A percentile compares a stretch with the other conserved stretches of the same genome.
These are phyloP conservation scores for Trichoderma sp. DNA, from an alignment of 2,329 filamentous ascomycete species.

Conservation along the genomic window DNA sequence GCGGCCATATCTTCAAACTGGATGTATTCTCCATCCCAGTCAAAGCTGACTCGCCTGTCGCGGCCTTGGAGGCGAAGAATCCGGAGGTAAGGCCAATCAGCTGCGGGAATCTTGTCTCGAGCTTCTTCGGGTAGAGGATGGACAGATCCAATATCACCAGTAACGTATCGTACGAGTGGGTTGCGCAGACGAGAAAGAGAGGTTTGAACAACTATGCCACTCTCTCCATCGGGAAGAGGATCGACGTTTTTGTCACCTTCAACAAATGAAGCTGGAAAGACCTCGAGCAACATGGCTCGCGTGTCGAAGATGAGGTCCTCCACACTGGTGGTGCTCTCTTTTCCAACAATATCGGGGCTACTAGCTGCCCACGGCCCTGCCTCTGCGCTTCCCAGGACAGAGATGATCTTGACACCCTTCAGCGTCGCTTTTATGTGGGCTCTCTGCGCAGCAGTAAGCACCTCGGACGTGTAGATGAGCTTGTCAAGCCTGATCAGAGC, in stretches of 20 bases:
- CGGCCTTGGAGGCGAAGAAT: conserved; percentile 41
- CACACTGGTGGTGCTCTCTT: background rate
- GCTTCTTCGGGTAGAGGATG: conserved; percentile 32
- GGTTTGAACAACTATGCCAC: conserved; percentile 41
- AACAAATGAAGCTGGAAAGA: conserved; percentile 29
- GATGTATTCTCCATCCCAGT: conserved; percentile 39
- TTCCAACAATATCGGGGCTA: conserved; percentile 30
- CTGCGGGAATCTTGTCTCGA: conserved; percentile 21
- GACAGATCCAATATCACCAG: conserved; percentile 42
- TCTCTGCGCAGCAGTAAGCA: conserved; percentile 34
- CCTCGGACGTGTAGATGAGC: conserved; percentile 45
- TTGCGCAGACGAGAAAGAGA: conserved; percentile 41
- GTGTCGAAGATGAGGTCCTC: conserved; percentile 41
- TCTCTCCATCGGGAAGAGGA: conserved; percentile 32
- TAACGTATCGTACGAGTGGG: conserved; percentile 43
- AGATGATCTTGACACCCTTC: conserved; percentile 36
- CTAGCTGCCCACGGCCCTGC: conserved; percentile 39
- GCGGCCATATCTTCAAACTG: conserved; percentile 33
- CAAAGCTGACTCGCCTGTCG: conserved; percentile 43
- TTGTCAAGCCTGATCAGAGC: conserved; percentile 35
- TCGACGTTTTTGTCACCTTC: background rate
- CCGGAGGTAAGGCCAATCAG: conserved; percentile 28
- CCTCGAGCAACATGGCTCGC: conserved; percentile 37
- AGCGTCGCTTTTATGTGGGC: conserved; percentile 32
- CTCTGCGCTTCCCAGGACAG: conserved; percentile 42